These are phyloP conservation scores for Phytophthora idaei DNA, from an alignment of 352 stramenopile genomes.

Conservation along the genomic window DNA sequence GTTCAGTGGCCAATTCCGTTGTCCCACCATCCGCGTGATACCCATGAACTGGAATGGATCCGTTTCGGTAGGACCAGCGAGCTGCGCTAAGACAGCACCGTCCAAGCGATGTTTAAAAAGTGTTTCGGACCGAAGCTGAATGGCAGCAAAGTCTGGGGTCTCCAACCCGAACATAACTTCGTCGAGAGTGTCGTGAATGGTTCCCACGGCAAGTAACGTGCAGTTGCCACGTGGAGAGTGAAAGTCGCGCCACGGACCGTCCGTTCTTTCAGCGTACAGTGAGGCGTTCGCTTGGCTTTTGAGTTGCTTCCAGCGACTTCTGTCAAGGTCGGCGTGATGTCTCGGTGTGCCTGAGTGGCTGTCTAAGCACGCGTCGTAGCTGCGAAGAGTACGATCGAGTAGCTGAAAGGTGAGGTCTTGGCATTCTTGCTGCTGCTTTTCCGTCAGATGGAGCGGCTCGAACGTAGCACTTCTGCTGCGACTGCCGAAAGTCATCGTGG, in stretches of 20 bases:
- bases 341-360: conserved; percentile 1
- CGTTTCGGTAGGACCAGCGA: conserved; percentile 39
- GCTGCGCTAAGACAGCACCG: conserved; percentile 54
- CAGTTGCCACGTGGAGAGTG: conserved; percentile 28
- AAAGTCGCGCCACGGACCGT: conserved; percentile 18
- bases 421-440: conserved; percentile 34
- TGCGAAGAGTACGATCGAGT: conserved; percentile 41
- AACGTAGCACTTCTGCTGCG: conserved; percentile 13
- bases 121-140: conserved; percentile 34
- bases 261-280: conserved; percentile 36
- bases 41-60: conserved; percentile 38
- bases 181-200: conserved; percentile 45
- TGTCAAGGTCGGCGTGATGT: conserved; percentile 35
- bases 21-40: conserved; percentile 49
- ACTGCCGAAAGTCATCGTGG: background rate
- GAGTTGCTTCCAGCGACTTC: conserved; percentile 39
- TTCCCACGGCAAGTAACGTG: conserved; percentile 47
- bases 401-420: conserved; percentile 38
- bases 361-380: conserved; percentile 29
- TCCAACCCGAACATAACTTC: conserved; percentile 67
- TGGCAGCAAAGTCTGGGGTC: conserved; percentile 42
- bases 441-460: conserved; percentile 28
- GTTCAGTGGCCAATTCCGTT: conserved; percentile 39
- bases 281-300: conserved; percentile 37
- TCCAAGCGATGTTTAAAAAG: conserved; percentile 32